These are phyloP conservation scores for Paralagenidium karlingii DNA, from an alignment of 352 stramenopile species.

Conservation along the genomic window DNA sequence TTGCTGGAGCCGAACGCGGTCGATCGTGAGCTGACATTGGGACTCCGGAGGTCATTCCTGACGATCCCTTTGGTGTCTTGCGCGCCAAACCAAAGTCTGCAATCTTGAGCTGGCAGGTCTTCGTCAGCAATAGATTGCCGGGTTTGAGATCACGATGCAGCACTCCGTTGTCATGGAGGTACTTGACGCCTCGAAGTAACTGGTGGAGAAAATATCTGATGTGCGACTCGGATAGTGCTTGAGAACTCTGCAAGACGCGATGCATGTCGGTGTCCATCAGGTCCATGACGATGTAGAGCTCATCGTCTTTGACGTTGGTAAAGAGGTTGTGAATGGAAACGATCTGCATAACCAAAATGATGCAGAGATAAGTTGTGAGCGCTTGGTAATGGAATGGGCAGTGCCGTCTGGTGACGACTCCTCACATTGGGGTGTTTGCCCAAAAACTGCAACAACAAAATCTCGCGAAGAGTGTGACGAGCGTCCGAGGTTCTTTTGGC, in stretches of 20 bases:
- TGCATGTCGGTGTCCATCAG: constrained; percentile 92
- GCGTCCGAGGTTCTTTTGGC: constrained; percentile 61
- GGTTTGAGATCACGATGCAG: constrained; percentile 77
- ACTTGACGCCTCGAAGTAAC: constrained; percentile 75
- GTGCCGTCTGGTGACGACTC: neutral
- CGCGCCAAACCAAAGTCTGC: constrained; percentile 64
- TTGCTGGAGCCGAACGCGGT: constrained; percentile 31
- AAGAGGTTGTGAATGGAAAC: constrained; percentile 72
- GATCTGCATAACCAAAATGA: constrained; percentile 27
- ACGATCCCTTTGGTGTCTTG: constrained; percentile 20
- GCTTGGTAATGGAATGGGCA: too few species aligned
- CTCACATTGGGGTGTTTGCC: constrained; percentile 77
- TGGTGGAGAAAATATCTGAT: constrained; percentile 90
- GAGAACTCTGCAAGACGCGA: constrained; percentile 74
- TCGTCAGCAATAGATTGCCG: constrained; percentile 67
- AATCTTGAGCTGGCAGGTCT: constrained; percentile 71
- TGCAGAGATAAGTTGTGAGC: neutral
- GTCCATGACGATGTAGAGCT: constrained; percentile 94
- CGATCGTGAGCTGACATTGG: constrained; percentile 9
- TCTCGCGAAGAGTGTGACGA: constrained; percentile 83
- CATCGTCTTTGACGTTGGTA: constrained; percentile 81
- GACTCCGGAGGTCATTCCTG: neutral
- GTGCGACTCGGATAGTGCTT: constrained; percentile 54
- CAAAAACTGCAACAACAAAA: constrained; percentile 78
- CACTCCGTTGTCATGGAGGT: constrained; percentile 63